Percentiles rank a stretch among this genome's conserved stretches.
Evolutionary conservation across 139 green algal genomes (phyloP).

Genomic region (Chlorella sp.): DNA sequence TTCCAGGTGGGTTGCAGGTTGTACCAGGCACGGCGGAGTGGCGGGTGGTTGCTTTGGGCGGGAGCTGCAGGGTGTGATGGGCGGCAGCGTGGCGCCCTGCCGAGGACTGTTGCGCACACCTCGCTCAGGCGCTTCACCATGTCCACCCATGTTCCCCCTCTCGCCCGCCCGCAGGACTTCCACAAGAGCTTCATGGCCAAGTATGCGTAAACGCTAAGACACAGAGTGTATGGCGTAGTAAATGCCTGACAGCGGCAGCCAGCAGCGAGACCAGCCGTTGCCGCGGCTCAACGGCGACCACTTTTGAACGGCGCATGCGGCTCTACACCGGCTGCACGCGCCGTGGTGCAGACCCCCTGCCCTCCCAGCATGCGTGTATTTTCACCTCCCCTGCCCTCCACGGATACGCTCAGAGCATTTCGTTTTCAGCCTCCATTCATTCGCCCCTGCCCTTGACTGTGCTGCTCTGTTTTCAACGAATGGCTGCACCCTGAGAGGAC

Average conservation of each 20-base stretch:
- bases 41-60: too few species aligned
- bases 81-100: too few species aligned
- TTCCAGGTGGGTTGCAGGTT: slow-evolving; percentile 78
- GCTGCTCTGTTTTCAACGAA: slow-evolving; percentile 7
- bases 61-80: too few species aligned
- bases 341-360: background rate
- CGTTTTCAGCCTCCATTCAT: background rate
- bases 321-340: too few species aligned
- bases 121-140: too few species aligned
- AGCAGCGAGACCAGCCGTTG: too few species aligned
- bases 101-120: too few species aligned
- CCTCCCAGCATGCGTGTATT: background rate
- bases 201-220: slow-evolving; percentile 48
- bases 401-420: background rate
- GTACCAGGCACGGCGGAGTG: too few species aligned
- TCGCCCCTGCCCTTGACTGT: background rate
- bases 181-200: slow-evolving; percentile 65
- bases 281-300: background rate
- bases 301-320: background rate
- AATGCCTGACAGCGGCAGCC: too few species aligned
- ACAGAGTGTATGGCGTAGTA: too few species aligned
- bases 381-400: background rate
- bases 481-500: background rate
- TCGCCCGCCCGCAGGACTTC: background rate
- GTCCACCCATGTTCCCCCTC: background rate